Base-by-base conservation (phyloP, 164 flowering plant genomes). In the Taxillus chinensis region DNA sequence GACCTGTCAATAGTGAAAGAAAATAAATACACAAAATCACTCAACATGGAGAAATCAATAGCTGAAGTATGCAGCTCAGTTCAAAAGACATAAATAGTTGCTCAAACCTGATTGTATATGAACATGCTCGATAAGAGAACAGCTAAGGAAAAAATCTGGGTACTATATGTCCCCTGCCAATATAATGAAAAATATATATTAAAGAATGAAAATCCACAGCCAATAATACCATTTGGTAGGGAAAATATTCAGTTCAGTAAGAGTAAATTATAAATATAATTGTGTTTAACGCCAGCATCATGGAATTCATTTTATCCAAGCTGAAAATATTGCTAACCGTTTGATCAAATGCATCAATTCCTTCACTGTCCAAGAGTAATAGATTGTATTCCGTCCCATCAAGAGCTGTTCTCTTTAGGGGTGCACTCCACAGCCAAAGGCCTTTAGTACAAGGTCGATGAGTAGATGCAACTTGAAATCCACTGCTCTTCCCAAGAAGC, bases 341-440 rank as follows among this genome's bases (percentile, higher is more conserved):
- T 78, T 95, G 99, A 77, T 95, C 99, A 71, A 85, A 91, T 10
- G 99, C 99, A 83, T 95, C 97, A 71, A 95, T 91, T 67, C 99
- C 97, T 83, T 95, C 99, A 71, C 89, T 86, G 64, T 95, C 99
- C 69, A 95, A 68, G 10, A 95, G 86, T 64, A 95, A 63, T 15
- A 95, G 96, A 74, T 79, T 87, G 79, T 87, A 95, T 70, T 87
- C 97, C 6, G 96, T 89, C 74, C 97, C 97, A 82, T 95, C 99
- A 66, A 95, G 85, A 65, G 97, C 91, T 64, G 86, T 89, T 69
- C 89, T 82, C 80, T 78, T 87, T 57, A 95, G 37, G 16, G 99
- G 97, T 73, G 96, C 78, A 67, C 99, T 91, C 99, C 97, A 95
- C 78, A 95, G 70, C 99, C 97, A 95, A 70, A 95, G 90, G 62